Evolutionary conservation across 1,284 basidiomycete genomes (phyloP).

Genomic region (Trichosporon sp.): DNA sequence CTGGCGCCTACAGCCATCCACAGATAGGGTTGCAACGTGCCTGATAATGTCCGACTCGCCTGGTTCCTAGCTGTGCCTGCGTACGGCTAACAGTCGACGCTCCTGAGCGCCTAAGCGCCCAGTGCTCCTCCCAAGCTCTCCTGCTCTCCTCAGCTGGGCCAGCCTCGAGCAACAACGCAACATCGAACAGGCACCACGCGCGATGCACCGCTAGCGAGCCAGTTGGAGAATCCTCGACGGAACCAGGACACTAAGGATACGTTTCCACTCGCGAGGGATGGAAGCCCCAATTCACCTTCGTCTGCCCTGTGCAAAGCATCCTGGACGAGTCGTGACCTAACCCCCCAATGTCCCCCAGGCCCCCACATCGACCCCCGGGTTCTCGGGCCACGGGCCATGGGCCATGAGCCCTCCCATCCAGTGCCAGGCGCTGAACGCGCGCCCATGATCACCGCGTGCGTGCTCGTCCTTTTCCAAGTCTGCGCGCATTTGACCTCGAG

Average conservation of each 20-base stretch:
- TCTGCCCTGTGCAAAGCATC: not conserved
- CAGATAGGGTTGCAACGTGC: not conserved
- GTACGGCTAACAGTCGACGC: not conserved
- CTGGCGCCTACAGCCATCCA: not conserved
- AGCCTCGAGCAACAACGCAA: too few species aligned
- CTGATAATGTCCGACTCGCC: not conserved
- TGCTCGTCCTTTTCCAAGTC: not conserved
- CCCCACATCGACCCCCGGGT: not conserved
- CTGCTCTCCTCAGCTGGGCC: too few species aligned
- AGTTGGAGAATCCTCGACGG: not conserved
- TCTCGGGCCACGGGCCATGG: not conserved
- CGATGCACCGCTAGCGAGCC: not conserved
- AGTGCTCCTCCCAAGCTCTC: too few species aligned
- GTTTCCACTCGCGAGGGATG: not conserved
- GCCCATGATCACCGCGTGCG: not conserved
- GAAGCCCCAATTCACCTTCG: not conserved
- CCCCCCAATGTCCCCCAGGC: not conserved
- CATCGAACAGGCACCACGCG: not conserved
- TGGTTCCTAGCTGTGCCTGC: not conserved
- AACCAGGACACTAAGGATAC: not conserved
- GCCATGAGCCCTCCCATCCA: not conserved
- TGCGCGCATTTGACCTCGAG: not conserved
- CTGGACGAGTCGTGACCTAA: not conserved
- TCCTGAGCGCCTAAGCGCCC: not conserved
- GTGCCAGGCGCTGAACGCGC: not conserved